Evolutionary conservation across 768 basidiomycete genomes (phyloP).

Genomic region (Trichaptum fuscoviolaceum): DNA sequence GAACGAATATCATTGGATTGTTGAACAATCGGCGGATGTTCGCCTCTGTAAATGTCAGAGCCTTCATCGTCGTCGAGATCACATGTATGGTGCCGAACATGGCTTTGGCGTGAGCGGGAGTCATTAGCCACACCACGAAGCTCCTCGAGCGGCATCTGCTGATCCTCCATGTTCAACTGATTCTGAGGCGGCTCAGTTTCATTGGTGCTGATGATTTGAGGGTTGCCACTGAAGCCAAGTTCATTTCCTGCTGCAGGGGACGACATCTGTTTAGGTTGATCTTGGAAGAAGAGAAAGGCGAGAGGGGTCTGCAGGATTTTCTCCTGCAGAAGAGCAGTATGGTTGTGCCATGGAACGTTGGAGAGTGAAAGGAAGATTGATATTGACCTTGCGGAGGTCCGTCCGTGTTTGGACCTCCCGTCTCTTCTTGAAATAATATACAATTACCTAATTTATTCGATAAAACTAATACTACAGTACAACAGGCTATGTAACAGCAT

Average conservation of each 20-base stretch:
- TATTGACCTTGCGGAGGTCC: neutral
- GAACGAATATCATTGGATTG: slow-evolving; percentile 9
- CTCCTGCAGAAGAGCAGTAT: neutral
- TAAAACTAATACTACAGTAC: neutral
- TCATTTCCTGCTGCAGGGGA: neutral
- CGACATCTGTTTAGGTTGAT: neutral
- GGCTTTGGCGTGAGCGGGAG: neutral
- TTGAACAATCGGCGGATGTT: slow-evolving; percentile 27
- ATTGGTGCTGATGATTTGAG: neutral
- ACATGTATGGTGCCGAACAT: neutral
- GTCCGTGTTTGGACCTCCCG: neutral
- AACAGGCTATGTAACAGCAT: too few relatives aligned
- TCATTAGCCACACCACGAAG: neutral
- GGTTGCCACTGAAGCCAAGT: neutral
- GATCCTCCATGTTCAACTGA: neutral
- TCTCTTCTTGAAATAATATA: neutral
- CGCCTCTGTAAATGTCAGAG: slow-evolving; percentile 60
- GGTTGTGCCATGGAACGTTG: neutral
- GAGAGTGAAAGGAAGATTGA: neutral
- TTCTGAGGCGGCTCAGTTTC: neutral
- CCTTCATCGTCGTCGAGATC: slow-evolving; percentile 21
- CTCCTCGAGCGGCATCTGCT: neutral
- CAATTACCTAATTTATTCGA: neutral
- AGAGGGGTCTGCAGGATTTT: neutral
- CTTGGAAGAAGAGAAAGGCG: neutral